Evolutionary conservation across 164 flowering plant genomes (phyloP).

Genomic region (Liriodendron chinense): DNA sequence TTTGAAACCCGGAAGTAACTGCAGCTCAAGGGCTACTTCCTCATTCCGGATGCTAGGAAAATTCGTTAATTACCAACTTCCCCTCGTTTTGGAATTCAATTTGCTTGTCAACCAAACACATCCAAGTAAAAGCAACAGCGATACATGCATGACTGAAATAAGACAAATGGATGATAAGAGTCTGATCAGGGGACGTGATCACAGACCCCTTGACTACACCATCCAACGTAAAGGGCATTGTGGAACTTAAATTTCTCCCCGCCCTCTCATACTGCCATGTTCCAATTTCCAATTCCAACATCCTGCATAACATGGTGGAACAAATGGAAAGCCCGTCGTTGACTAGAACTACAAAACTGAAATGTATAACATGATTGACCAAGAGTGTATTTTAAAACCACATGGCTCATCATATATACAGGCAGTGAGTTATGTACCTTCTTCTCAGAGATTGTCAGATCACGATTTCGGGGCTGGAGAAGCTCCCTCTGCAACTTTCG

Average conservation of each 20-base stretch:
- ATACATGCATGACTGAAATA: too few species aligned
- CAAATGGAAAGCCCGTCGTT: not conserved
- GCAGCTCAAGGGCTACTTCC: too few species aligned
- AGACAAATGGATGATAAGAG: too few species aligned
- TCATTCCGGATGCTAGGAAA: too few species aligned
- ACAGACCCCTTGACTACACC: too few species aligned
- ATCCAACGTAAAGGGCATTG: too few species aligned
- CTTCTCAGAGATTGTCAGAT: not conserved
- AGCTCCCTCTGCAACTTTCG: not conserved
- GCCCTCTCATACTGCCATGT: not conserved
- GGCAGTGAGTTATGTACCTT: not conserved
- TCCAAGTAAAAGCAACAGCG: too few species aligned
- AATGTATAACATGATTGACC: not conserved
- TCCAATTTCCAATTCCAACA: not conserved
- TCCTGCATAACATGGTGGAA: not conserved
- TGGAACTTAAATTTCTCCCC: not conserved
- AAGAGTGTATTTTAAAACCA: not conserved
- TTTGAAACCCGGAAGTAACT: too few species aligned
- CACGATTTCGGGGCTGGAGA: not conserved
- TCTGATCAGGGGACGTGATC: too few species aligned
- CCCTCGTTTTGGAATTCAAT: too few species aligned
- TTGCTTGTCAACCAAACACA: too few species aligned
- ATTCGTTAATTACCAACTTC: too few species aligned
- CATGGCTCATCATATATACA: not conserved
- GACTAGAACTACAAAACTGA: not conserved